phyloP scores from a whole-genome alignment of 805 yeast species.

The Maudiozyma turicensis region DNA sequence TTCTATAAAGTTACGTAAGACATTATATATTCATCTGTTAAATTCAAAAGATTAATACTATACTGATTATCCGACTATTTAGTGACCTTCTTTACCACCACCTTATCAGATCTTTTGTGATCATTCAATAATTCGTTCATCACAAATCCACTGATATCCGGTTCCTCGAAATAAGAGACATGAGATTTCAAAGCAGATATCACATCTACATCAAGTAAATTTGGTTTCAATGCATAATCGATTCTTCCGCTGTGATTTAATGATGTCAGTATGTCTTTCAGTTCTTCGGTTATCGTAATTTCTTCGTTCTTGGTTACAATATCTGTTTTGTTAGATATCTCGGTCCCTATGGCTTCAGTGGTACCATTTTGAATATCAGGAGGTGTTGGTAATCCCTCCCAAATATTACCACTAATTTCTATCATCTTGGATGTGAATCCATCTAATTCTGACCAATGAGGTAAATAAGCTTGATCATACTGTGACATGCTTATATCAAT shows the following conservation, averaged over 20 bases:
- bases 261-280: conserved; percentile 24
- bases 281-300: background rate
- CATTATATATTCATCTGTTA: background rate
- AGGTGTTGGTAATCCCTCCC: conserved; percentile 12
- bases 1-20: background rate
- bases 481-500: conserved; percentile 29
- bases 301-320: conserved; percentile 1
- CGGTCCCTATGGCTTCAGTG: background rate
- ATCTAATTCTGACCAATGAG: conserved; percentile 20
- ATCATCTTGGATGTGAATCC: conserved; percentile 23
- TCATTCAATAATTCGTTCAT: conserved; percentile 41
- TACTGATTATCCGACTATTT: background rate
- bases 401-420: conserved; percentile 18
- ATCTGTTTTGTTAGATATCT: background rate
- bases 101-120: conserved; percentile 2
- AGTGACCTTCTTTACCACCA: conserved; percentile 1
- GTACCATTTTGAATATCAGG: background rate
- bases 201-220: conserved; percentile 68
- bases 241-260: conserved; percentile 69
- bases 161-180: conserved; percentile 77
- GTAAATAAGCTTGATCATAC: conserved; percentile 19
- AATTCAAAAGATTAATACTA: background rate
- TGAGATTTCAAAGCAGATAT: conserved; percentile 82
- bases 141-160: conserved; percentile 72
- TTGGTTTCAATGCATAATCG: conserved; percentile 72